Evolutionary conservation across 495 filamentous ascomycete species (phyloP), one percentile per base, ranked within the genome.

Genomic region (Ascobolus immersus): DNA sequence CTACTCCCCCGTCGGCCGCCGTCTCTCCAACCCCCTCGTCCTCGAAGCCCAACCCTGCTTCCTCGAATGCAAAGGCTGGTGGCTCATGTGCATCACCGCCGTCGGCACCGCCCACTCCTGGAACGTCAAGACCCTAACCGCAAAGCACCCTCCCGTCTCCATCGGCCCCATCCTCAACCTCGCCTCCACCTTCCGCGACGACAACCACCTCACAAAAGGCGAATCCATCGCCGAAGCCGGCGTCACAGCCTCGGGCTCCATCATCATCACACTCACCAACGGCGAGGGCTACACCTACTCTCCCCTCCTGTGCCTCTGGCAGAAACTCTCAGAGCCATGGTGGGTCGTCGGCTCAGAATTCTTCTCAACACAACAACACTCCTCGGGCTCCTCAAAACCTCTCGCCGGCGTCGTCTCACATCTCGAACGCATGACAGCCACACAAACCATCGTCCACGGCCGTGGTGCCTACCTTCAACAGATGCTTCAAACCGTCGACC

Each of bases 301-400:
- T 1, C 65, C 69, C 0, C 54, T 55, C 12, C 72, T 94, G 69
- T 80, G 66, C 45, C 63, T 69, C n/a, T 99, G 86, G 86, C 84
- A 93, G 56, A 71, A 82, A 7, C 59, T 94, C 9, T 80, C 77
- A 3, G 86, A 99, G 54, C 59, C 75, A 1, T 99, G 86, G 89
- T 99, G 89, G 86, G 82, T 86, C 2, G 78, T 93, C 1, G 84
- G 82, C 15, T 47, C 86, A 94, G 51, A 94, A 94, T 51, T 94
- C n/a, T n/a, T n/a, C n/a, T n/a, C n/a, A n/a, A n/a, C 28, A 17
- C 28, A 31, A 17, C 28, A 31, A 17, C 17, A 60, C 65, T 12
- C n/a, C n/a, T n/a, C n/a, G n/a, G n/a, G n/a, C n/a, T 64, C 64
- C 2, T 55, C 64, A 1, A 51, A 54, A 6, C 60, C 89, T n/a